Evolutionary conservation across 2,329 filamentous ascomycete species (phyloP).

Genomic region (Pseudogymnoascus sp.): DNA sequence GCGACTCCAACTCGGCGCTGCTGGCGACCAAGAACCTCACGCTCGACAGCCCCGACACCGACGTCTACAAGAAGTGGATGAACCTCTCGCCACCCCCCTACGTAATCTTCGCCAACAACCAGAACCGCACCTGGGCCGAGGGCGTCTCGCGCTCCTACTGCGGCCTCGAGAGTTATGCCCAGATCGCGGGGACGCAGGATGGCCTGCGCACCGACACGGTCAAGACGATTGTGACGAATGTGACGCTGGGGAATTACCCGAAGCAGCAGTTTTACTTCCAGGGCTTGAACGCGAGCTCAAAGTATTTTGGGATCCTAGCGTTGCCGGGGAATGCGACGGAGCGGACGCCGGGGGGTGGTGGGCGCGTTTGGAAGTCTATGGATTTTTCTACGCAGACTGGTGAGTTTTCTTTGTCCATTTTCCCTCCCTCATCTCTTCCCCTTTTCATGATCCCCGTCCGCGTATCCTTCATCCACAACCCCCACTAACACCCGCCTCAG

Average conservation of each 20-base stretch:
- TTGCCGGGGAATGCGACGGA: conserved; percentile 47
- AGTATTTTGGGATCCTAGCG: conserved; percentile 68
- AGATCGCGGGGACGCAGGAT: conserved; percentile 51
- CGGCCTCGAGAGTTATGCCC: conserved; percentile 60
- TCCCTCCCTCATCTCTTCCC: neutral
- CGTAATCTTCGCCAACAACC: conserved; percentile 67
- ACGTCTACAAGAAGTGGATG: conserved; percentile 47
- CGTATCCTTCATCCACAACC: neutral
- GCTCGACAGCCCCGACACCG: conserved; percentile 35
- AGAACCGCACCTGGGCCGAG: conserved; percentile 48
- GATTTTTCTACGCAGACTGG: conserved; percentile 72
- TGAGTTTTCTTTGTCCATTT: conserved; percentile 34
- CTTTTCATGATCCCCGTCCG: neutral
- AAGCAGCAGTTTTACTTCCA: conserved; percentile 85
- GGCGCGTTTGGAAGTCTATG: conserved; percentile 63
- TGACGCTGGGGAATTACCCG: conserved; percentile 57
- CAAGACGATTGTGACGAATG: conserved; percentile 59
- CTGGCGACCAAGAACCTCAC: conserved; percentile 72
- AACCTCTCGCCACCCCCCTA: conserved; percentile 59
- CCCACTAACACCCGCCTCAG: conserved; percentile 35
- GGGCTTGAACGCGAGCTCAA: conserved; percentile 62
- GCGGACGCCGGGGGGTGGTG: conserved; percentile 59
- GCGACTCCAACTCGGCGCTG: conserved; percentile 70
- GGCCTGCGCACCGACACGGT: conserved; percentile 39
- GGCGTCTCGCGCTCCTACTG: conserved; percentile 78